These are phyloP conservation scores for Ceratopteris richardii DNA, from an alignment of 75 land plant species.

Conservation along the genomic window DNA sequence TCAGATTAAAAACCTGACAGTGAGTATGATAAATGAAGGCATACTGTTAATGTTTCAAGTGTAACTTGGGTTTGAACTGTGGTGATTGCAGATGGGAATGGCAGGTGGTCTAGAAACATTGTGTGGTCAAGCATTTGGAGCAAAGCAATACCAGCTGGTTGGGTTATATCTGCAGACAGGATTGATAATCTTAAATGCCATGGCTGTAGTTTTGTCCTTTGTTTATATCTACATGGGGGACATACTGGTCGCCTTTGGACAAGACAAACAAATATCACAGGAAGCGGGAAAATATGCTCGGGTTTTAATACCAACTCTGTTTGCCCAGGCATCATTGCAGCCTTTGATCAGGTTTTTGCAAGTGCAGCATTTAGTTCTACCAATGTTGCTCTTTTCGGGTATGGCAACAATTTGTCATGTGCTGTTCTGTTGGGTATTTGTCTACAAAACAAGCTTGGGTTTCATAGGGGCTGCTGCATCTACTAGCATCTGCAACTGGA, in stretches of 20 bases:
- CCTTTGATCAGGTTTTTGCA: slow-evolving; percentile 43
- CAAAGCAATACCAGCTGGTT: slow-evolving; percentile 21
- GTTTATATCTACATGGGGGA: slow-evolving; percentile 49
- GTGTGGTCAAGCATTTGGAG: slow-evolving; percentile 40
- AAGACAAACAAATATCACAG: slow-evolving; percentile 44
- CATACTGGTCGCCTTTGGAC: slow-evolving; percentile 46
- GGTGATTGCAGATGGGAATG: slow-evolving; percentile 28
- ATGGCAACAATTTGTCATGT: slow-evolving; percentile 30
- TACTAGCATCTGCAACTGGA: slow-evolving; percentile 47
- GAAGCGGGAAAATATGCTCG: slow-evolving; percentile 39
- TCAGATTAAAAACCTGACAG: no score
- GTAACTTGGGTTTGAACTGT: no score
- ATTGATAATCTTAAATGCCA: slow-evolving; percentile 10
- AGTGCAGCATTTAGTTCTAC: slow-evolving; percentile 38
- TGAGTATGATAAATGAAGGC: no score
- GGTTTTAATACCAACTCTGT: slow-evolving; percentile 41
- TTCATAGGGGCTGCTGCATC: slow-evolving; percentile 47
- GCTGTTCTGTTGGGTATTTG: slow-evolving; percentile 44
- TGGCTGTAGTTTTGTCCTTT: slow-evolving; percentile 47
- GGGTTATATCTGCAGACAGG: slow-evolving; percentile 33
- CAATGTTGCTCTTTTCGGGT: slow-evolving; percentile 25
- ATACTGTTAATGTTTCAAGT: no score
- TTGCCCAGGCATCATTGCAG: slow-evolving; percentile 36
- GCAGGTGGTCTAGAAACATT: slow-evolving; percentile 30
- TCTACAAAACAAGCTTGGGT: slow-evolving; percentile 40